Evolutionary conservation across 2,329 filamentous ascomycete genomes (phyloP).

Genomic region (Chaetomiaceae sp.): DNA sequence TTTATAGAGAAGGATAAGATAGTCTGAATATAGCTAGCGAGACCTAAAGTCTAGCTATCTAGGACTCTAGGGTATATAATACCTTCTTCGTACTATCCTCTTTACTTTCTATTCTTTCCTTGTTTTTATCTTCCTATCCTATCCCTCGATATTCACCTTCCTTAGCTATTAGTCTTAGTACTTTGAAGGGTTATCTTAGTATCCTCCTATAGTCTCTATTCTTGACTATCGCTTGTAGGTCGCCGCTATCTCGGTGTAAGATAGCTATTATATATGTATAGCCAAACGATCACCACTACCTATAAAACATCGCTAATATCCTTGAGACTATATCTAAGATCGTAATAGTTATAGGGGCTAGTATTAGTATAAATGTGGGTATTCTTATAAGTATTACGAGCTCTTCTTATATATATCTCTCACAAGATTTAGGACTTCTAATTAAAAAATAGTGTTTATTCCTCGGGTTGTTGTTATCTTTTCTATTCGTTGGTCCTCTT

Average conservation of each 20-base stretch:
- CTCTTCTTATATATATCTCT: slow-evolving; percentile 3
- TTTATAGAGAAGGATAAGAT: background rate
- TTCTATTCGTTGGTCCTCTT: slow-evolving; percentile 11
- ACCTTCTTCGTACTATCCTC: background rate
- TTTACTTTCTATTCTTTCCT: background rate
- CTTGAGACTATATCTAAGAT: slow-evolving; percentile 10
- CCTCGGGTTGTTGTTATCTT: slow-evolving; percentile 5
- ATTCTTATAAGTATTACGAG: slow-evolving; percentile 10
- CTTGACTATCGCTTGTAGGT: too few species aligned
- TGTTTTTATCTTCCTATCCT: background rate
- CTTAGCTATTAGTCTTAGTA: too few species aligned
- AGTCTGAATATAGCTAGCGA: background rate
- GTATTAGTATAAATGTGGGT: slow-evolving; percentile 15
- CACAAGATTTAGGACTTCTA: slow-evolving; percentile 9
- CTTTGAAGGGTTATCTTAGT: too few species aligned
- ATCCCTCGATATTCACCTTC: too few species aligned
- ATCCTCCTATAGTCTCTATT: too few species aligned
- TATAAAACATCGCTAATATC: slow-evolving; percentile 10
- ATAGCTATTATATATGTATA: slow-evolving; percentile 9
- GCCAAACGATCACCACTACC: slow-evolving; percentile 4
- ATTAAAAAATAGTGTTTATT: slow-evolving; percentile 7
- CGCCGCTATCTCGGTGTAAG: slow-evolving; percentile 1
- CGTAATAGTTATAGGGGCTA: slow-evolving; percentile 13
- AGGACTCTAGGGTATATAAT: background rate
- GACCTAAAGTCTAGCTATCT: background rate